Evolutionary conservation across 2,329 filamentous ascomycete genomes (phyloP).

Genomic region (Elsinoe arachidis): DNA sequence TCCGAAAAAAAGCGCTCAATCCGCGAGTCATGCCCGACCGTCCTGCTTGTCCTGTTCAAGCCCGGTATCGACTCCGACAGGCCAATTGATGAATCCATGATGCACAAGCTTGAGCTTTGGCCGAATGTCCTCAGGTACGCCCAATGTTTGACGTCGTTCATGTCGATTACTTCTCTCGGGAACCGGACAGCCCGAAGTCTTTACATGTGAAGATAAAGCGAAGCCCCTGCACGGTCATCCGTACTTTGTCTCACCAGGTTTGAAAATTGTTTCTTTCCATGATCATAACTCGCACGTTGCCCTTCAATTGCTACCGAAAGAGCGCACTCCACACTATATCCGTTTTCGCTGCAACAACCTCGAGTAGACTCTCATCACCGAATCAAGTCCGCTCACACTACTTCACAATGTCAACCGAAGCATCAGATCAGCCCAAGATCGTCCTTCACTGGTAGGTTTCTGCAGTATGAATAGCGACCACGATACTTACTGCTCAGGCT

Average conservation of each 20-base stretch:
- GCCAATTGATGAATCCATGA: not conserved
- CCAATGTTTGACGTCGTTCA: conserved; percentile 8
- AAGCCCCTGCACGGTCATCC: not conserved
- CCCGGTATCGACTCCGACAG: not conserved
- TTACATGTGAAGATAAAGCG: not conserved
- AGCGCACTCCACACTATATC: too few species aligned
- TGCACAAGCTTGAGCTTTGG: not conserved
- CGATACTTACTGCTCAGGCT: conserved; percentile 50
- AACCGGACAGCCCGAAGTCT: conserved; percentile 2
- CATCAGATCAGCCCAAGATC: conserved; percentile 40
- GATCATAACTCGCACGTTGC: not conserved
- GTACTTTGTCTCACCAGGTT: not conserved
- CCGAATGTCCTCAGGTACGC: not conserved
- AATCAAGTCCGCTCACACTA: not conserved
- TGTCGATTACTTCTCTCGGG: not conserved
- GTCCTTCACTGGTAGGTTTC: conserved; percentile 54
- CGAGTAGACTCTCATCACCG: not conserved
- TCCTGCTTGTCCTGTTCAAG: too few species aligned
- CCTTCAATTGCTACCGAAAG: not conserved
- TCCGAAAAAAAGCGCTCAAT: not conserved
- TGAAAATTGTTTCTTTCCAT: not conserved
- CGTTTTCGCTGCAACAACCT: not conserved
- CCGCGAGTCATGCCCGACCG: not conserved
- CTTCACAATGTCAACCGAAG: conserved; percentile 13
- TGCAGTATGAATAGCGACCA: not conserved